phyloP scores from a whole-genome alignment of 73 alveolate species.

The Paramecium biaurelia region DNA sequence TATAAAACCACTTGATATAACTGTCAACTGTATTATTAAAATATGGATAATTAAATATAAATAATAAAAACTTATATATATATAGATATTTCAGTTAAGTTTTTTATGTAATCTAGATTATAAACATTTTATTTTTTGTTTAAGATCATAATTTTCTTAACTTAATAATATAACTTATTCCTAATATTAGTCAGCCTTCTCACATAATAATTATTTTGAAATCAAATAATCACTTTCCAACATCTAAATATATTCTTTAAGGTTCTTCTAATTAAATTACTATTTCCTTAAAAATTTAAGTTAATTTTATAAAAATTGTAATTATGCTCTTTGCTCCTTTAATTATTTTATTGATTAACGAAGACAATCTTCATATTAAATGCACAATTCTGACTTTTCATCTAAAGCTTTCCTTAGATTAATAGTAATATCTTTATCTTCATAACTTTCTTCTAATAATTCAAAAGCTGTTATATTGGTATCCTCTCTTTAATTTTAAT shows the following conservation, averaged over 20 bases:
- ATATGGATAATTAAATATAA: not conserved
- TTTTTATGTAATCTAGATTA: not conserved
- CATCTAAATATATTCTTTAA: not conserved
- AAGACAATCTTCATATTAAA: conserved; percentile 15
- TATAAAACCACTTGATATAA: not conserved
- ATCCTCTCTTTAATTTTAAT: not conserved
- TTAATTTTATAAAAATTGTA: not conserved
- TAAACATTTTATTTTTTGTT: not conserved
- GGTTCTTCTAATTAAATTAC: not conserved
- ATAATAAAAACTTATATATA: not conserved
- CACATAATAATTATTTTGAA: not conserved
- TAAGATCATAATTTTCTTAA: not conserved
- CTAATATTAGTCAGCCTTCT: not conserved
- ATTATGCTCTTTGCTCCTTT: conserved; percentile 13
- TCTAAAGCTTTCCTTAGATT: not conserved
- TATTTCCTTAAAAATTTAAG: not conserved
- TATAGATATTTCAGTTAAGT: not conserved
- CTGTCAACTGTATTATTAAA: not conserved
- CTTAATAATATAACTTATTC: not conserved
- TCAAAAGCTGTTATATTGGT: conserved; percentile 43
- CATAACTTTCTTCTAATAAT: not conserved
- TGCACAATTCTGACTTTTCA: not conserved
- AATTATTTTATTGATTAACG: not conserved
- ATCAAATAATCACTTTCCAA: conserved; percentile 6
- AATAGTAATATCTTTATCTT: not conserved